phyloP scores from a whole-genome alignment of 108 stramenopile species.

The Conticribra guillardii region DNA sequence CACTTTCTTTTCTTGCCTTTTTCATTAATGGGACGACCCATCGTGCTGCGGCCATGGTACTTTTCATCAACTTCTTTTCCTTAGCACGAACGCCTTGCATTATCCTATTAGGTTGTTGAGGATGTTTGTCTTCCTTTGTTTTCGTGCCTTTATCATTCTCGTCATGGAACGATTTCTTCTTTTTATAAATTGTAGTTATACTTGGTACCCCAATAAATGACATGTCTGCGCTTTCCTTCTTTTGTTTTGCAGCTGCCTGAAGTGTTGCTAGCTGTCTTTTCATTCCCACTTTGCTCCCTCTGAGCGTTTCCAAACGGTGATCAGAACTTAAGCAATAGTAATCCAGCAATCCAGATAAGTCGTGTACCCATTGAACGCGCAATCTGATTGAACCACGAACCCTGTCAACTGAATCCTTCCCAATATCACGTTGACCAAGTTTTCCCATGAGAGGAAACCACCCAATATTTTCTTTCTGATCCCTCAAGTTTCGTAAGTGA shows the following conservation, averaged over 20 bases:
- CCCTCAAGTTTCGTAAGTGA: slow-evolving; percentile 67
- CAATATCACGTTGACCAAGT: slow-evolving; percentile 70
- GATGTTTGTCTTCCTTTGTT: slow-evolving; percentile 7
- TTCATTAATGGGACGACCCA: not conserved
- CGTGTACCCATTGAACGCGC: slow-evolving; percentile 84
- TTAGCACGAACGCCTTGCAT: slow-evolving; percentile 8
- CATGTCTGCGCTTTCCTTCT: slow-evolving; percentile 44
- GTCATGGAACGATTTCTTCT: no score
- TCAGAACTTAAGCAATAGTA: slow-evolving; percentile 76
- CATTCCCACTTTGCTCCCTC: slow-evolving; percentile 59
- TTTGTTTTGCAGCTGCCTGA: slow-evolving; percentile 49
- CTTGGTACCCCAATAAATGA: slow-evolving; percentile 22
- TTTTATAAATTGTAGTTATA: slow-evolving; percentile 23
- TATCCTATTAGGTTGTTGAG: slow-evolving; percentile 4
- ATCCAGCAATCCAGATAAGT: slow-evolving; percentile 61
- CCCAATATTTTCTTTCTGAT: slow-evolving; percentile 77
- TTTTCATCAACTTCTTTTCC: not conserved
- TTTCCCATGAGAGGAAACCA: slow-evolving; percentile 88
- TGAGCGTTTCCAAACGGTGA: slow-evolving; percentile 51
- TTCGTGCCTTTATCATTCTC: not conserved
- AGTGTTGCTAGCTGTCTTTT: slow-evolving; percentile 53
- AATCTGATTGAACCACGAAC: slow-evolving; percentile 81
- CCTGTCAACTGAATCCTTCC: slow-evolving; percentile 57
- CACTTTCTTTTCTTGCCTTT: not conserved
- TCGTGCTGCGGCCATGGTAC: not conserved